Evolutionary conservation across 2,329 filamentous ascomycete genomes (phyloP), one percentile per base, ranked within the genome.

Genomic region (Hypoxylon sp.): DNA sequence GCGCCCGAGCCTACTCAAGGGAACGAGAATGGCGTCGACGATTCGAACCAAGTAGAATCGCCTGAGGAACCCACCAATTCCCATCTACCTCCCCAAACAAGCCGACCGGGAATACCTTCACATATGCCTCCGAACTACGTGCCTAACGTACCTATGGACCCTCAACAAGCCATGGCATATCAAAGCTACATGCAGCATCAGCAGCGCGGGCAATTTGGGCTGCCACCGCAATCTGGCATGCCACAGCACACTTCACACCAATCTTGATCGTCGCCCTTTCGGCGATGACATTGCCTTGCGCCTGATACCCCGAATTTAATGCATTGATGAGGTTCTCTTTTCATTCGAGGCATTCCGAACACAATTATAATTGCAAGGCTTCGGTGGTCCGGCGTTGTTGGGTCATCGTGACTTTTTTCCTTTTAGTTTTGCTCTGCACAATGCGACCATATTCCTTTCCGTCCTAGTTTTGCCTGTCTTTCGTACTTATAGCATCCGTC

Each of bases 1-100:
- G 96, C 96, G 19, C 96, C 96, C 45, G 96, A 99, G 80, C 94
- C 95, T 55, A 86, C 90, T 23, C 88, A 90, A 34, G 92, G 92
- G 76, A 90, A 89, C 76, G 93, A 97, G 78, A 94, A 94, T 74
- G 92, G 92, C 56, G 91, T 93, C 68, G 91, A 94, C 71, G 91
- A 91, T 71, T 82, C 85, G 69, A 91, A 92, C 73, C 89, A 91
- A 71, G 91, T 93, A 76, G 94, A 98, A 73, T 97, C 95, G 1
- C 94, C 95, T 59, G 96, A 98, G 81, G 96, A 98, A 80, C 90
- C 94, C 67, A 82, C 89, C 70, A 90, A 92, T 76, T 88, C 87
- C 75, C 92, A 94, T 75, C 86, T 97, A 64, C 92, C 91, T 51
- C 88, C 91, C 43, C 87, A 89, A 70, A 84, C 85, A 65, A 81